Conservation (phyloP, 2,329 filamentous ascomycete genomes). For the Colletotrichum cereale region DNA sequence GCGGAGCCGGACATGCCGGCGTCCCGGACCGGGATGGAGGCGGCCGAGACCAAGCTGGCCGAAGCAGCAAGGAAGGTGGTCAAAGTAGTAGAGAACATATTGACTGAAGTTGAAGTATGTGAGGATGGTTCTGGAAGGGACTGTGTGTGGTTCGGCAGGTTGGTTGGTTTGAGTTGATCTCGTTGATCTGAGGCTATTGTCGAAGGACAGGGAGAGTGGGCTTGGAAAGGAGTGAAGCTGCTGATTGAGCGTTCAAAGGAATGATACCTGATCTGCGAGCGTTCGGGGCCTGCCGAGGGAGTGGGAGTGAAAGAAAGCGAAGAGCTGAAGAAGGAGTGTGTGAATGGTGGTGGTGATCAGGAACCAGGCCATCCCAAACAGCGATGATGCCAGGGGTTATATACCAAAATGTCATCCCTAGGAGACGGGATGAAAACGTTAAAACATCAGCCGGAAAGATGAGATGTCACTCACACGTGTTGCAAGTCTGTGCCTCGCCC, state of each 20-base stretch:
- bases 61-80: constrained; percentile 48
- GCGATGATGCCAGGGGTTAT: constrained; percentile 28
- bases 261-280: constrained; percentile 36
- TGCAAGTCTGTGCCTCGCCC: constrained; percentile 3
- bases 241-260: constrained; percentile 30
- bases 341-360: constrained; percentile 39
- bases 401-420: constrained; percentile 25
- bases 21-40: constrained; percentile 42
- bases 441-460: constrained; percentile 25
- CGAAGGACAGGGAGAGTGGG: constrained; percentile 24
- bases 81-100: constrained; percentile 46
- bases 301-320: constrained; percentile 17
- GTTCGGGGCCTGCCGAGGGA: constrained; percentile 39
- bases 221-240: constrained; percentile 40
- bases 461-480: constrained; percentile 29
- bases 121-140: constrained; percentile 8
- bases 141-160: constrained; percentile 6
- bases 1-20: constrained; percentile 46
- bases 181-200: constrained; percentile 9
- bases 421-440: constrained; percentile 24
- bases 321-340: constrained; percentile 10
- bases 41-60: constrained; percentile 45
- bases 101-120: constrained; percentile 30
- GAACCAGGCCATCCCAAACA: background rate
- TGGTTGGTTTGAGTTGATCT: constrained; percentile 14